These are phyloP conservation scores for Rhytidhysteron rufulum DNA, from an alignment of 2,329 filamentous ascomycete genomes.

Conservation along the genomic window DNA sequence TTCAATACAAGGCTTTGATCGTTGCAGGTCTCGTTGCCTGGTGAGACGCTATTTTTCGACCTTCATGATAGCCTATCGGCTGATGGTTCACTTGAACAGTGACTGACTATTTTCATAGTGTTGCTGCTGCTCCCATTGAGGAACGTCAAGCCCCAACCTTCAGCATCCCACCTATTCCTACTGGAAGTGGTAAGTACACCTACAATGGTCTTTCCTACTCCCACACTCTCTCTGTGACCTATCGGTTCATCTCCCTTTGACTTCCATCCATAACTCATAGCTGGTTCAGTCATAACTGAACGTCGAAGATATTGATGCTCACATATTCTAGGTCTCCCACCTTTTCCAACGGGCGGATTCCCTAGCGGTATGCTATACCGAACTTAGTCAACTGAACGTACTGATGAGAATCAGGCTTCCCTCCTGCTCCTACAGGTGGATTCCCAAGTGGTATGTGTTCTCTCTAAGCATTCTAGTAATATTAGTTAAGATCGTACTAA, in stretches of 20 bases:
- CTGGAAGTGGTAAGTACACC: too few relatives aligned
- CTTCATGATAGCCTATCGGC: neutral
- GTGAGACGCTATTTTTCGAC: neutral
- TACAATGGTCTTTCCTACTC: too few relatives aligned
- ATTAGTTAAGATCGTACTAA: neutral
- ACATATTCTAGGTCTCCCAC: too few relatives aligned
- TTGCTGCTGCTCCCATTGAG: neutral
- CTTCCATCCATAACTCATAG: too few relatives aligned
- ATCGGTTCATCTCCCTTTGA: too few relatives aligned
- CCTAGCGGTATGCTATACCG: too few relatives aligned
- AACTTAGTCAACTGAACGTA: too few relatives aligned
- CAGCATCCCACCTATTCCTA: neutral
- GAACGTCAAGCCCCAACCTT: neutral
- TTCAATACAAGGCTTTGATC: neutral
- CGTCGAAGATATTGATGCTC: too few relatives aligned
- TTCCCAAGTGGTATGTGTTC: neutral
- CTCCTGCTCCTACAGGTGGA: neutral
- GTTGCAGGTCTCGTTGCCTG: neutral
- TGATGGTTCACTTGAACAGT: neutral
- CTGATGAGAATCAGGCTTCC: too few relatives aligned
- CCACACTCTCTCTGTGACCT: too few relatives aligned
- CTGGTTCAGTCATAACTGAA: too few relatives aligned
- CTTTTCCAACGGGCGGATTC: too few relatives aligned
- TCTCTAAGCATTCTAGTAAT: neutral
- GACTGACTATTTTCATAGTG: neutral